These are phyloP conservation scores for Cercospora beticola DNA, from an alignment of 2,329 filamentous ascomycete species.

Conservation along the genomic window DNA sequence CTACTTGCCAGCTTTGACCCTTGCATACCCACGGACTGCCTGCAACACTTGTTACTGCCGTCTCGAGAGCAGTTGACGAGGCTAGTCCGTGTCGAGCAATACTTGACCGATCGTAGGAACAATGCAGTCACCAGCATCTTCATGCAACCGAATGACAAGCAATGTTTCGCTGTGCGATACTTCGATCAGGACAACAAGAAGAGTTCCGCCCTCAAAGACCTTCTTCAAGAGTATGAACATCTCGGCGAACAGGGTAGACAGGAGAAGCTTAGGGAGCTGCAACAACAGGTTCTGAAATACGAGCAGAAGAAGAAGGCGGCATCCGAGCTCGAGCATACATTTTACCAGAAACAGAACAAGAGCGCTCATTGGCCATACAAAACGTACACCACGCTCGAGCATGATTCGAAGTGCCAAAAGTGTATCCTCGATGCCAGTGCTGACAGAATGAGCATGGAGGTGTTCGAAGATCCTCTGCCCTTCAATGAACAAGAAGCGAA, in stretches of 20 bases:
- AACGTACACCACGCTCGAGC: background rate
- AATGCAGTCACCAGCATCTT: background rate
- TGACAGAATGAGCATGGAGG: slow-evolving; percentile 45
- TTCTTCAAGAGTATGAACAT: background rate
- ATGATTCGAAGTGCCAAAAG: slow-evolving; percentile 43
- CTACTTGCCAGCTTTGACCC: slow-evolving; percentile 55
- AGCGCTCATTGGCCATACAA: background rate
- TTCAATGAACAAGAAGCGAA: slow-evolving; percentile 38
- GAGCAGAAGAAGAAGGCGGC: slow-evolving; percentile 7
- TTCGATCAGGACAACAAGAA: slow-evolving; percentile 37
- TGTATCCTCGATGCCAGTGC: slow-evolving; percentile 42
- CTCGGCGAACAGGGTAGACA: background rate
- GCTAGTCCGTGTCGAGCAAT: slow-evolving; percentile 51
- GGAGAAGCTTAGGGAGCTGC: background rate
- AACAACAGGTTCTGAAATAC: background rate
- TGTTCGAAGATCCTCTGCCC: slow-evolving; percentile 55
- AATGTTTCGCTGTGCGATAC: slow-evolving; percentile 47
- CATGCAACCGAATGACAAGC: background rate
- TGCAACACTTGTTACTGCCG: slow-evolving; percentile 58
- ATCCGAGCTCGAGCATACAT: background rate
- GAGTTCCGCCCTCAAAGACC: background rate
- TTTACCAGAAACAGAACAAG: background rate
- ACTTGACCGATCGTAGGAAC: slow-evolving; percentile 43
- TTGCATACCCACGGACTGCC: slow-evolving; percentile 48
- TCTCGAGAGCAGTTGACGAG: slow-evolving; percentile 50